Base-by-base conservation (phyloP, 805 yeast genomes). In the Metschnikowia chrysomelidarum region DNA sequence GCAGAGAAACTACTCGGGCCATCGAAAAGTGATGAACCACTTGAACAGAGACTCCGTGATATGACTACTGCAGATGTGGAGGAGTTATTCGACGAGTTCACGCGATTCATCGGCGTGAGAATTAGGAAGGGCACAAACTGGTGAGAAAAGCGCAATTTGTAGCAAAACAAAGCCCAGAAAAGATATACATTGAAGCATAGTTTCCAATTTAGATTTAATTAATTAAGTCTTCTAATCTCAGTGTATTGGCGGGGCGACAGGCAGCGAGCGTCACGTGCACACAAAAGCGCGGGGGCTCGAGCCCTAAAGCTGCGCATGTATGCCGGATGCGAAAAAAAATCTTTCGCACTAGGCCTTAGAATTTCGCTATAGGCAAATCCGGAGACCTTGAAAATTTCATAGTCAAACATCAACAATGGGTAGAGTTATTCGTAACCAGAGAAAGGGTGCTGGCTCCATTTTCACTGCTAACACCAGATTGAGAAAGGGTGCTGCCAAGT, bases 381-480 rank as follows among this genome's bases (percentile, higher is more conserved):
- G 28, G 24, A 32, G 36, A 24, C 31, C 31, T 30, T 32, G 36
- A 34, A 32, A 43, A 24, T 25, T 19, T 26, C 30, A 39, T 39
- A 34, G 41, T 46, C 40, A 44, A 47, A 36, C 47, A 47, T 43
- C 46, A 37, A 40, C 45, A 47, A 47, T 46, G 50, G 96, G 96
- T 86, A 87, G 98, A 84, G 99, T 93, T 78, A 93, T 93, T 81
- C 95, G 98, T 80, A 93, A 93, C 84, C 99, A 93, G 84, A 89
- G 99, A 88, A 93, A 93, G 81, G 98, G 98, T 85, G 96, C 96
- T 75, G 98, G 98, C 71, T 91, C 98, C 67, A 88, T 93, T 82
- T 93, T 93, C 88, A 84, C 95, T 71, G 82, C 98, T 67, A 95
- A 91, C 93, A 91, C 98, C 82, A 91, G 98, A 78, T 87, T 93